Conservation (phyloP, 1,284 basidiomycete species). For the Ceratobasidium sp. region DNA sequence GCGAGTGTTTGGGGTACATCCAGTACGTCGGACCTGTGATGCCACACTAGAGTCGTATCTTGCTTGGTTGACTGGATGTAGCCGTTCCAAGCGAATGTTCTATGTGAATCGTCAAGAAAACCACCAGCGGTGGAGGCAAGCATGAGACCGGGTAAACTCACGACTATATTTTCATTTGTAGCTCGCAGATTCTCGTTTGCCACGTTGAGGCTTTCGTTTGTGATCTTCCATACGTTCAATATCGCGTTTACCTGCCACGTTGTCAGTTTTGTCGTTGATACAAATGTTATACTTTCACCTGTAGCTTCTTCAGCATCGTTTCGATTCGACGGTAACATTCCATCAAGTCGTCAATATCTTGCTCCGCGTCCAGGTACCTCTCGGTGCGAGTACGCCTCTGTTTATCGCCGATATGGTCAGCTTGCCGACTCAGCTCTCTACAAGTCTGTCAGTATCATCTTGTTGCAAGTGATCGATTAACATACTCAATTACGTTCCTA, state of each 20-base stretch:
- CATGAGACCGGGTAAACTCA: neutral
- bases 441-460: neutral
- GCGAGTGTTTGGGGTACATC: conserved; percentile 48
- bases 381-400: neutral
- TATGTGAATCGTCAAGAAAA: neutral
- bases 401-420: neutral
- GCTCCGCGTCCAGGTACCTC: neutral
- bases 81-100: neutral
- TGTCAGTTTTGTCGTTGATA: too few relatives aligned
- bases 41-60: neutral
- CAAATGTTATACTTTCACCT: neutral
- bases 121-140: too few relatives aligned
- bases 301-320: neutral
- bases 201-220: neutral
- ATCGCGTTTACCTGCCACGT: neutral
- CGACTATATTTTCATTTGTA: too few relatives aligned
- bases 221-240: conserved; percentile 12
- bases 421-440: neutral
- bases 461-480: neutral
- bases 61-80: neutral
- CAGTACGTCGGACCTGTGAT: neutral
- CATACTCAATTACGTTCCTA: neutral
- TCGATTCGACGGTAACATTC: conserved; percentile 4
- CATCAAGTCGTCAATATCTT: neutral
- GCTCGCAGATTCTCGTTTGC: neutral